A percentile compares a stretch with the other conserved stretches of the same genome.
phyloP scores from a whole-genome alignment of 768 basidiomycete genomes.

The Chalciporus piperatus region DNA sequence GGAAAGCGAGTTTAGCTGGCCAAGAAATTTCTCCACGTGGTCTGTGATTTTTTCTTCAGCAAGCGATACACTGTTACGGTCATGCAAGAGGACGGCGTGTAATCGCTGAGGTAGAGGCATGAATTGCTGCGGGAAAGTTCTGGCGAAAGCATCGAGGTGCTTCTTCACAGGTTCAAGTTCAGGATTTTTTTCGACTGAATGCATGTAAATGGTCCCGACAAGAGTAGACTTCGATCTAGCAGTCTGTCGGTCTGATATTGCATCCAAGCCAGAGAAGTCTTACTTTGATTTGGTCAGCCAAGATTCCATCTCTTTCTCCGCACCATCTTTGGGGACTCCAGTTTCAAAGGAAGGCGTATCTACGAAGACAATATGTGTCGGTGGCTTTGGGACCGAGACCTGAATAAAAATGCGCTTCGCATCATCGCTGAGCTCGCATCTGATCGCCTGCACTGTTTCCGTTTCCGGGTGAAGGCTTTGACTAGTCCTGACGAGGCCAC shows the following conservation, averaged over 20 bases:
- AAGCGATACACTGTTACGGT: background rate
- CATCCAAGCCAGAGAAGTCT: background rate
- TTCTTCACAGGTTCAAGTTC: background rate
- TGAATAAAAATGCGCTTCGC: too few relatives aligned
- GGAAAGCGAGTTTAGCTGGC: background rate
- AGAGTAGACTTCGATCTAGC: slow-evolving; percentile 7
- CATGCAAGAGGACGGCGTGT: slow-evolving; percentile 9
- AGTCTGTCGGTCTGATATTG: background rate
- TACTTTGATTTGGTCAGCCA: slow-evolving; percentile 5
- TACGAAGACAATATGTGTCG: slow-evolving; percentile 14
- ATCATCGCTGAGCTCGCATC: slow-evolving; percentile 12
- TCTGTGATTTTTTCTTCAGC: rapidly evolving
- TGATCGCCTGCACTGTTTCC: slow-evolving; percentile 8
- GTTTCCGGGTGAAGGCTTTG: slow-evolving; percentile 5
- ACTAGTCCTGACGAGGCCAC: background rate
- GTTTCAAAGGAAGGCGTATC: slow-evolving; percentile 24
- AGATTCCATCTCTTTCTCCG: background rate
- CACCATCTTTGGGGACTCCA: slow-evolving; percentile 2
- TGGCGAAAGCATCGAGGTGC: slow-evolving; percentile 8
- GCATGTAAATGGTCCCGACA: slow-evolving; percentile 16
- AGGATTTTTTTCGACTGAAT: slow-evolving; percentile 7
- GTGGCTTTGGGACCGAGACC: background rate
- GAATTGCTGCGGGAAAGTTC: slow-evolving; percentile 6
- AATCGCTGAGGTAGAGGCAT: background rate
- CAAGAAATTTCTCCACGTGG: background rate